Percentiles rank a stretch among this genome's conserved stretches.
These are phyloP conservation scores for Fusarium globosum DNA, from an alignment of 2,329 filamentous ascomycete genomes.

Conservation along the genomic window DNA sequence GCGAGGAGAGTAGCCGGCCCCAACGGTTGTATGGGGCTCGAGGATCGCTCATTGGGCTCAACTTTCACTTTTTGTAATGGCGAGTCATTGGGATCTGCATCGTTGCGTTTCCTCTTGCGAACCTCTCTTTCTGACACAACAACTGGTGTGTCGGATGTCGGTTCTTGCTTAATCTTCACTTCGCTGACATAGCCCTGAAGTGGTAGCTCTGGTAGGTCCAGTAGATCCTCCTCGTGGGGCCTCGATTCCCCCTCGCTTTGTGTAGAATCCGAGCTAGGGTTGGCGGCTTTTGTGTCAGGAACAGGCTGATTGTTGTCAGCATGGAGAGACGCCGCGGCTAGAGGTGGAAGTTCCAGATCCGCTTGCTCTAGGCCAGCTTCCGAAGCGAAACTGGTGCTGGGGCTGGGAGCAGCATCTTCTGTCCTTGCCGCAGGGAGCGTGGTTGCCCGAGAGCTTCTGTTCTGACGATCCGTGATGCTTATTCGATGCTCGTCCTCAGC, in stretches of 20 bases:
- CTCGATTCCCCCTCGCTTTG: conserved; percentile 44
- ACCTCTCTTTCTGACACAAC: conserved; percentile 63
- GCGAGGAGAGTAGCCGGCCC: conserved; percentile 47
- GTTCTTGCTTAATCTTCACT: conserved; percentile 60
- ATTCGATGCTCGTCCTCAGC: conserved; percentile 55
- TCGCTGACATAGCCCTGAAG: conserved; percentile 2
- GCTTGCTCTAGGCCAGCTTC: conserved; percentile 43
- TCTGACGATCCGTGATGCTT: conserved; percentile 43
- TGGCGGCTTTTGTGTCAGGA: conserved; percentile 3
- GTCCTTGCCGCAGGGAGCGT: conserved; percentile 13
- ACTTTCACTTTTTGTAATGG: conserved; percentile 55
- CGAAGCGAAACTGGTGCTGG: conserved; percentile 34
- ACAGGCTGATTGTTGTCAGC: conserved; percentile 10
- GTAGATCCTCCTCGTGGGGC: conserved; percentile 37
- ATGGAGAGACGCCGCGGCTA: conserved; percentile 37
- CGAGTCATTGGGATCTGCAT: conserved; percentile 34
- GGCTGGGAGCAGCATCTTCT: conserved; percentile 23
- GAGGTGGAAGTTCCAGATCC: conserved; percentile 44
- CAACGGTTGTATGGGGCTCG: conserved; percentile 45
- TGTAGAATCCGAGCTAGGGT: conserved; percentile 45
- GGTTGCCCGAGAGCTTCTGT: conserved; percentile 16
- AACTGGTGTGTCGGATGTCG: conserved; percentile 64
- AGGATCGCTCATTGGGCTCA: conserved; percentile 49
- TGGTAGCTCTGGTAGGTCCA: conserved; percentile 42
- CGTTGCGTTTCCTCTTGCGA: conserved; percentile 58